Percentiles rank a stretch among this genome's conserved stretches.
These are phyloP conservation scores for Sporobolus alterniflorus DNA, from an alignment of 202 grass and related monocot species.

Conservation along the genomic window DNA sequence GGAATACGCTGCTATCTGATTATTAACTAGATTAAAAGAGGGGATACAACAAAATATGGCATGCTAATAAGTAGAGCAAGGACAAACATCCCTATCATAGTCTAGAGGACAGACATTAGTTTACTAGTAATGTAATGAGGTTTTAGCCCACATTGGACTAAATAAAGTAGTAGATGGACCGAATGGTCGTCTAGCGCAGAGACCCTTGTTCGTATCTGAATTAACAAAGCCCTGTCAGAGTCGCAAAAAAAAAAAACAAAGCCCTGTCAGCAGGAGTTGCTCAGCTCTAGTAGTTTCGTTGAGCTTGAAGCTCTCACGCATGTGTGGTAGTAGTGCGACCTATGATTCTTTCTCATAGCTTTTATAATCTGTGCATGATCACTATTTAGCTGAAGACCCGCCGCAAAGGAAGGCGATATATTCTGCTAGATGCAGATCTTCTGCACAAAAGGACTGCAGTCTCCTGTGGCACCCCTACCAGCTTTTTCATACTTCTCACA, in stretches of 20 bases:
- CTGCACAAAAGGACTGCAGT: background rate
- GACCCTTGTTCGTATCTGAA: slow-evolving; percentile 42
- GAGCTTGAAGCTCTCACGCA: background rate
- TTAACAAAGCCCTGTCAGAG: slow-evolving; percentile 29
- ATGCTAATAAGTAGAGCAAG: slow-evolving; percentile 22
- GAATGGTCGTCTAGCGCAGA: slow-evolving; percentile 30
- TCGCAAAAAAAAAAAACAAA: too few species aligned
- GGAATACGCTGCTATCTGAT: slow-evolving; percentile 6
- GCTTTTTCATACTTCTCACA: background rate
- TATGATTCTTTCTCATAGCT: background rate
- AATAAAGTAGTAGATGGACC: slow-evolving; percentile 33
- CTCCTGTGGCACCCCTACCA: background rate
- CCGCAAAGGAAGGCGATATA: slow-evolving; percentile 60
- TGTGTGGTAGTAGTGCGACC: slow-evolving; percentile 29
- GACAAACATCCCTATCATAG: slow-evolving; percentile 44
- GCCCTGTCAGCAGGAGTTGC: slow-evolving; percentile 27
- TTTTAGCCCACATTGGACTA: slow-evolving; percentile 36
- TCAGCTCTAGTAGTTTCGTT: slow-evolving; percentile 60
- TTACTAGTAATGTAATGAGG: slow-evolving; percentile 6
- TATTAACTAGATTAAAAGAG: slow-evolving; percentile 6
- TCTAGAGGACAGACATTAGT: slow-evolving; percentile 1
- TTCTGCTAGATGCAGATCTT: slow-evolving; percentile 52
- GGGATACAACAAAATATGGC: background rate
- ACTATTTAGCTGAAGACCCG: slow-evolving; percentile 54
- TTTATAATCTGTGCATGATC: slow-evolving; percentile 10